These are phyloP conservation scores for Schwanniomyces sp. DNA, from an alignment of 805 yeast species.

Conservation along the genomic window DNA sequence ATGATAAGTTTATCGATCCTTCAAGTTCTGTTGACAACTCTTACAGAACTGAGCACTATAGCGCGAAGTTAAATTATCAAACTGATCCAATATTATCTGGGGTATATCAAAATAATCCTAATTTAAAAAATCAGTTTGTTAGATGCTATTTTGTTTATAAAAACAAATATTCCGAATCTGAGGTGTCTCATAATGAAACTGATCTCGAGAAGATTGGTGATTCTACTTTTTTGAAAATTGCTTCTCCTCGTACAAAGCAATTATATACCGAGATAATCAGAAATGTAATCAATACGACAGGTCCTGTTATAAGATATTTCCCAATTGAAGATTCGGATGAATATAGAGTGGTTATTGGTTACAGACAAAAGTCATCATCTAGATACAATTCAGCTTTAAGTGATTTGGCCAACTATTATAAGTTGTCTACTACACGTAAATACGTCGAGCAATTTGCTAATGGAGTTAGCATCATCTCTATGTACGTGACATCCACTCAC, in stretches of 20 bases:
- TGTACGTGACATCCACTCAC: slow-evolving; percentile 70
- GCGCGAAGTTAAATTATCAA: slow-evolving; percentile 56
- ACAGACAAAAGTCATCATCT: slow-evolving; percentile 78
- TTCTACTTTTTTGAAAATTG: slow-evolving; percentile 70
- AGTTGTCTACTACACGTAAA: slow-evolving; percentile 79
- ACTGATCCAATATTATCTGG: slow-evolving; percentile 47
- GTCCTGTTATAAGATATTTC: slow-evolving; percentile 89
- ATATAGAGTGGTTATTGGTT: slow-evolving; percentile 86
- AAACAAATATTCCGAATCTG: slow-evolving; percentile 38
- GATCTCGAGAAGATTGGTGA: slow-evolving; percentile 75
- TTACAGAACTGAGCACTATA: slow-evolving; percentile 77
- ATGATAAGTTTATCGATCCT: slow-evolving; percentile 74
- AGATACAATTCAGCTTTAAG: slow-evolving; percentile 85
- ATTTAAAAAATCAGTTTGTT: slow-evolving; percentile 48
- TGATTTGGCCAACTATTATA: slow-evolving; percentile 85
- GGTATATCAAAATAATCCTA: slow-evolving; percentile 29
- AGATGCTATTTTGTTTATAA: slow-evolving; percentile 83
- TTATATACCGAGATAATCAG: slow-evolving; percentile 72
- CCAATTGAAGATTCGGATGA: slow-evolving; percentile 80
- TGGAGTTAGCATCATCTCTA: slow-evolving; percentile 82
- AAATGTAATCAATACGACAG: slow-evolving; percentile 71
- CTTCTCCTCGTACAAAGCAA: slow-evolving; percentile 75
- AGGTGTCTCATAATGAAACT: slow-evolving; percentile 32
- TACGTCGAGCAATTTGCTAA: slow-evolving; percentile 93
- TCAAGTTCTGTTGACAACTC: slow-evolving; percentile 34